Conservation (phyloP, 2,329 filamentous ascomycete species). For the Hirsutella thompsonii region DNA sequence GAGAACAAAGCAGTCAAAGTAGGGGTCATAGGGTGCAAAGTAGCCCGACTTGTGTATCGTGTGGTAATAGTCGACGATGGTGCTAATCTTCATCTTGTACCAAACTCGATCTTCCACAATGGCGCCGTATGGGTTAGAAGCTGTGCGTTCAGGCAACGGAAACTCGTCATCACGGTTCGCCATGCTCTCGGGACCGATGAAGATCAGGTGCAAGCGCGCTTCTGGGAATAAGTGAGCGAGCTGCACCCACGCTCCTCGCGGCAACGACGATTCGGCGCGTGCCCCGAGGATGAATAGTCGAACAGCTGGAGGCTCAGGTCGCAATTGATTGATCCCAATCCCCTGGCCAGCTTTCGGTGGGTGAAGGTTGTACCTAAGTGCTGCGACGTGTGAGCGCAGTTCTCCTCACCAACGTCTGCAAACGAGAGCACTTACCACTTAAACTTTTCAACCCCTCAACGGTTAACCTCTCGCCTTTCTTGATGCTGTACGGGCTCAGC, state of each 20-base stretch:
- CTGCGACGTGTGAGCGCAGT: conserved; percentile 27
- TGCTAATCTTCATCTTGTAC: conserved; percentile 88
- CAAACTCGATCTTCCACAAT: conserved; percentile 85
- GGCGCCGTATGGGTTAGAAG: conserved; percentile 84
- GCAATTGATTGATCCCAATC: conserved; percentile 61
- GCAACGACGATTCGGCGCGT: conserved; percentile 92
- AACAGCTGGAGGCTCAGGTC: conserved; percentile 74
- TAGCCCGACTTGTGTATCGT: conserved; percentile 83
- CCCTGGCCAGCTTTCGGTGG: conserved; percentile 71
- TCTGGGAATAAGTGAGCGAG: conserved; percentile 91
- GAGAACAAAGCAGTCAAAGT: conserved; percentile 94
- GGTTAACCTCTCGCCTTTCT: conserved; percentile 63
- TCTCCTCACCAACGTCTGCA: background rate
- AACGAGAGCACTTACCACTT: conserved; percentile 53
- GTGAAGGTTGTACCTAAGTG: conserved; percentile 85
- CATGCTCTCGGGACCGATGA: conserved; percentile 96
- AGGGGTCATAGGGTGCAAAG: conserved; percentile 92
- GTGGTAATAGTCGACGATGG: conserved; percentile 96
- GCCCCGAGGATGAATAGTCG: conserved; percentile 89
- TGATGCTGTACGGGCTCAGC: conserved; percentile 80
- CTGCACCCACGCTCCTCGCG: conserved; percentile 87
- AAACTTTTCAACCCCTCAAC: conserved; percentile 87
- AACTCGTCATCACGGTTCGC: conserved; percentile 86
- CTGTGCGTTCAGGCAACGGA: conserved; percentile 73
- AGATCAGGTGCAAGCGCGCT: conserved; percentile 78